Base-by-base conservation (phyloP, 768 basidiomycete species). In the Mycena epipterygia region DNA sequence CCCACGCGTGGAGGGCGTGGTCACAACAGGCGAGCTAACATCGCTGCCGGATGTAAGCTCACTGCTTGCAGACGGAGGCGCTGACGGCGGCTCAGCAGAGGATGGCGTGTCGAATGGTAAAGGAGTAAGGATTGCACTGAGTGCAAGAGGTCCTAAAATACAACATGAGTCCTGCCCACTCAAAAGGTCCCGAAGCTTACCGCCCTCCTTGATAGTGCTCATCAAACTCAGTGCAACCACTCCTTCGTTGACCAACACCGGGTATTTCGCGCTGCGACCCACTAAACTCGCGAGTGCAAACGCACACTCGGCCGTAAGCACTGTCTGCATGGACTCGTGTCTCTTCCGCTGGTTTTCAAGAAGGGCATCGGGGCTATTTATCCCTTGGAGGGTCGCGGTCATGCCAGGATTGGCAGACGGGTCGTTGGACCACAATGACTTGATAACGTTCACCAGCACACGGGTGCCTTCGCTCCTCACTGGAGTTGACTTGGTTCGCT, bases 391-490 rank as follows among this genome's bases (percentile, higher is more conserved):
- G 21, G 73, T 74, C 0, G 74, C 71, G 32, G 72, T 59, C 49
- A 52, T 67, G 21, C 69, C 69, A 30, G 77, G 55, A 39, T 58
- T 71, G 21, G 74, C 72, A 21, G 81, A 73, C 25, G 82, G 75
- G 64, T 89, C 88, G 74, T 77, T 84, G 30, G 89, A 85, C 89
- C 92, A 95, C 23, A 96, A 82, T 11, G 93, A 90, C 78, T 93
- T 93, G 73, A 96, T 86, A 25, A 92, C 87, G 78, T 97, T 96
- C 75, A 96, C 95, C 46, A 98, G 82, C 3, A 97, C 89, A 23
- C 97, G 91, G 21, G 95, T 93, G 33, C 94, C 94, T 83, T 99
- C 97, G 76, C 93, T 96, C 80, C 93, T 93, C 39, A 97, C 85
- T 1, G 95, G 89, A 2, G 94, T 82, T 23, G 92, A 92, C 74